Evolutionary conservation across 1,139 yeast species (phyloP).

Genomic region (Lodderomyces margitis): DNA sequence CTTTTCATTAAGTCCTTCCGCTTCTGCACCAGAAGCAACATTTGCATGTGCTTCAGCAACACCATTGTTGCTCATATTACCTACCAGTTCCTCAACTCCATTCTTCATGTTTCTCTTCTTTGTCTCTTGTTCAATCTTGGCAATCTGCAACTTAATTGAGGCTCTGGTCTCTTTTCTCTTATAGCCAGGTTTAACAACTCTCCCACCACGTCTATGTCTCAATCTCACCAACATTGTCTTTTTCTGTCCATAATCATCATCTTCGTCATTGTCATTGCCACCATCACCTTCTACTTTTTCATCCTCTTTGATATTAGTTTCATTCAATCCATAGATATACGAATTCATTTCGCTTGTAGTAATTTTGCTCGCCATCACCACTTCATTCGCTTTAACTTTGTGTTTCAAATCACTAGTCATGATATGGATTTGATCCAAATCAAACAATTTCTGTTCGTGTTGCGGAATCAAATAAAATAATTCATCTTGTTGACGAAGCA

Average conservation of each 20-base stretch:
- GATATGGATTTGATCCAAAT: slow-evolving; percentile 10
- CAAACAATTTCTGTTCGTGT: slow-evolving; percentile 12
- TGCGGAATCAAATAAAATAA: slow-evolving; percentile 8
- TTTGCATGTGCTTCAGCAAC: too few species aligned
- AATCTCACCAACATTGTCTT: neutral
- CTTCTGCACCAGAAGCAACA: too few species aligned
- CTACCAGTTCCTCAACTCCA: too few species aligned
- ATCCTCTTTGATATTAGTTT: neutral
- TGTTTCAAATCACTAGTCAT: slow-evolving; percentile 18
- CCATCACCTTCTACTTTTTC: neutral
- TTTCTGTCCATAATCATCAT: neutral
- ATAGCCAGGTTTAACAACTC: neutral
- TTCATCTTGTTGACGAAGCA: slow-evolving; percentile 10
- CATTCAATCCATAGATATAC: slow-evolving; percentile 13
- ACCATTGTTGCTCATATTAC: too few species aligned
- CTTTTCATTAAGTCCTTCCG: neutral
- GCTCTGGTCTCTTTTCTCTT: neutral
- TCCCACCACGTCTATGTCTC: slow-evolving; percentile 1
- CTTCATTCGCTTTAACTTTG: slow-evolving; percentile 10
- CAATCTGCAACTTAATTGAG: neutral
- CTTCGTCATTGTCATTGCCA: neutral
- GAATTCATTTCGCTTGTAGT: slow-evolving; percentile 13
- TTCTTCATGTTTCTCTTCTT: too few species aligned
- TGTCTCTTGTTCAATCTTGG: neutral
- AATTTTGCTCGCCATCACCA: slow-evolving; percentile 20